A percentile compares a stretch with the other conserved stretches of the same genome.
Conservation (phyloP, 2,329 filamentous ascomycete species). For the Fusarium scirpi region DNA sequence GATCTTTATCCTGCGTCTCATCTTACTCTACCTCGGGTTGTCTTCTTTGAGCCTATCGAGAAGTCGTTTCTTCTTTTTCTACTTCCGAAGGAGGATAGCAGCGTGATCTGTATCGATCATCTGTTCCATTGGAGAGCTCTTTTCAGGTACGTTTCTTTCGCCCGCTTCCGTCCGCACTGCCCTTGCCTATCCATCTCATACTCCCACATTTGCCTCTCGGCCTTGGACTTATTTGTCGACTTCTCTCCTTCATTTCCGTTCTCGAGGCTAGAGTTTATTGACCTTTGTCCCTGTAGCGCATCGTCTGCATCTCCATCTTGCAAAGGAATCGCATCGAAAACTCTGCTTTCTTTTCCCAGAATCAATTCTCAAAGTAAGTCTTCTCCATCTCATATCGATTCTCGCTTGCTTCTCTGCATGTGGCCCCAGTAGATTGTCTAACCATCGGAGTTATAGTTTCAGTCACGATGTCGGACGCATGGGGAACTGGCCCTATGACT, state of each 20-base stretch:
- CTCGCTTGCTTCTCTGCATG: too few relatives aligned
- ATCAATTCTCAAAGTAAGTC: neutral
- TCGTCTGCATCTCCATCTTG: neutral
- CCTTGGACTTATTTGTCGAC: neutral
- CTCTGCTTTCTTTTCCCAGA: neutral
- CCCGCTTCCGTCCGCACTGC: neutral
- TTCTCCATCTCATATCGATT: neutral
- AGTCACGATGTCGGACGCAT: conserved; percentile 23
- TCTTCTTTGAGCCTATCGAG: conserved; percentile 1
- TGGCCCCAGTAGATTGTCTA: neutral
- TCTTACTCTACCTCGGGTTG: neutral
- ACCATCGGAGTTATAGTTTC: neutral
- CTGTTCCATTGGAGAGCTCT: conserved; percentile 3
- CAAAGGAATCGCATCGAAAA: neutral
- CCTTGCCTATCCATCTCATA: neutral
- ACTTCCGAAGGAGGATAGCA: conserved; percentile 22
- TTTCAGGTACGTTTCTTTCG: conserved; percentile 14
- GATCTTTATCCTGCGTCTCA: neutral
- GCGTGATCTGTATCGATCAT: conserved; percentile 28
- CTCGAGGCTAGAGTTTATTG: neutral
- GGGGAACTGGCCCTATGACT: conserved; percentile 19
- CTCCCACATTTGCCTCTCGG: neutral
- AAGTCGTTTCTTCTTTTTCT: neutral
- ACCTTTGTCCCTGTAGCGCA: neutral
- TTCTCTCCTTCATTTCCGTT: neutral